Evolutionary conservation across 306 rosid genomes (phyloP), one percentile per base, ranked within the genome.

Genomic region (Oemleria cerasiformis): DNA sequence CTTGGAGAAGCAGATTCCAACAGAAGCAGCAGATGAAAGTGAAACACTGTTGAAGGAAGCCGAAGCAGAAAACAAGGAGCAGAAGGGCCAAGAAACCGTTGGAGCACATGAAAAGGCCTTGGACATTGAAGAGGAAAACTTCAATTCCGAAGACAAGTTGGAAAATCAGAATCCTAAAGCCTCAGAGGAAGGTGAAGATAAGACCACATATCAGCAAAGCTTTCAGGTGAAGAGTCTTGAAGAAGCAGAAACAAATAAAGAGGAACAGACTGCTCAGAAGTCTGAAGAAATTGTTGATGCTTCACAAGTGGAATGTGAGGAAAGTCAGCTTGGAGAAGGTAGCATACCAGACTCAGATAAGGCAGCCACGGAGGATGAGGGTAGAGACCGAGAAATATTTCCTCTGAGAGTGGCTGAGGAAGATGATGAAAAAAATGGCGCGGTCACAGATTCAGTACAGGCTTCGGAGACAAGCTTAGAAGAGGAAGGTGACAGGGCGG

Each of bases 231-330:
- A 30, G 36, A 30, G 36, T 30, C 36, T 30, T 2, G 36, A 30
- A 30, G 36, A 30, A 30, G 36, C 36, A 30, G 36, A 30, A 30
- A 30, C 36, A 30, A 30, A 30, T 12, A 62, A 76, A 39, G 76
- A 64, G 49, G 20, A 45, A 7, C 73, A 74, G 62, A 38, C 30
- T 20, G 34, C 23, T 59, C 63, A 81, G 53, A 62, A 39, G 41
- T 58, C 56, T 20, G 64, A 41, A 40, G 67, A 63, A 63, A 40
- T 63, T 63, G 7, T 17, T 25, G 62, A 48, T 45, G 19, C 48
- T 30, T 68, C 72, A 60, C 19, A 23, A 54, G 53, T 48, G 63
- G 54, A 40, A 69, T 70, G 64, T 23, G 86, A 75, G 68, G 84
- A 68, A 63, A 58, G 56, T 51, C 19, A 17, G 12, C 49, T 10